These are phyloP conservation scores for Pythium scleroteichum DNA, from an alignment of 352 stramenopile genomes.

Conservation along the genomic window DNA sequence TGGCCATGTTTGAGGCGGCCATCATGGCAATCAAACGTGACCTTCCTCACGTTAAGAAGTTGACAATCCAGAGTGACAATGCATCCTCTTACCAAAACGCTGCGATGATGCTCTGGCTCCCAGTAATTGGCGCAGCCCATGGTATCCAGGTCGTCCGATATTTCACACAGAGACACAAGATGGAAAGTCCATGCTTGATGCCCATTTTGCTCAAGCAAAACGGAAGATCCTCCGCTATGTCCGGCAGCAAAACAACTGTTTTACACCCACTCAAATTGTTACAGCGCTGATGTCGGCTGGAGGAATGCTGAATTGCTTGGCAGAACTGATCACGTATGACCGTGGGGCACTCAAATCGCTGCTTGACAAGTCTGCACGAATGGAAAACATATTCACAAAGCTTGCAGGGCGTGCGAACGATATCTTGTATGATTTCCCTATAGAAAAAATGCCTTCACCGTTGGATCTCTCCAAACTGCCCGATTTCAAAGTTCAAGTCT, in stretches of 20 bases:
- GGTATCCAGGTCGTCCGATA: not conserved
- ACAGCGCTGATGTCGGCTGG: not conserved
- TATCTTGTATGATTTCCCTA: too few relatives aligned
- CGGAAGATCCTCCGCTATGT: not conserved
- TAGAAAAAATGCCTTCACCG: too few relatives aligned
- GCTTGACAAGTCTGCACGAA: too few relatives aligned
- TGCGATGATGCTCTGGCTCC: not conserved
- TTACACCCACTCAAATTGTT: not conserved
- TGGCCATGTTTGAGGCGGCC: not conserved
- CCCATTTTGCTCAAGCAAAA: not conserved
- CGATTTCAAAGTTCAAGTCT: too few relatives aligned
- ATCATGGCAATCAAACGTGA: not conserved
- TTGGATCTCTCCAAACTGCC: too few relatives aligned
- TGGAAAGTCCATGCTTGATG: not conserved
- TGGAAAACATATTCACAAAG: too few relatives aligned
- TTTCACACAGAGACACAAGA: not conserved
- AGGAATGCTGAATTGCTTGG: not conserved
- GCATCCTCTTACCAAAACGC: not conserved
- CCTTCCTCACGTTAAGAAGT: not conserved
- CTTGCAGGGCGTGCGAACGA: too few relatives aligned
- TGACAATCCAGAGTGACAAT: not conserved
- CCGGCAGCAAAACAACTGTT: not conserved
- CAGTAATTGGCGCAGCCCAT: not conserved
- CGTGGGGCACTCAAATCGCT: too few relatives aligned
- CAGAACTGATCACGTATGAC: not conserved